Base-by-base conservation (phyloP, 257 asterid genomes). In the Solanum appendiculatum region DNA sequence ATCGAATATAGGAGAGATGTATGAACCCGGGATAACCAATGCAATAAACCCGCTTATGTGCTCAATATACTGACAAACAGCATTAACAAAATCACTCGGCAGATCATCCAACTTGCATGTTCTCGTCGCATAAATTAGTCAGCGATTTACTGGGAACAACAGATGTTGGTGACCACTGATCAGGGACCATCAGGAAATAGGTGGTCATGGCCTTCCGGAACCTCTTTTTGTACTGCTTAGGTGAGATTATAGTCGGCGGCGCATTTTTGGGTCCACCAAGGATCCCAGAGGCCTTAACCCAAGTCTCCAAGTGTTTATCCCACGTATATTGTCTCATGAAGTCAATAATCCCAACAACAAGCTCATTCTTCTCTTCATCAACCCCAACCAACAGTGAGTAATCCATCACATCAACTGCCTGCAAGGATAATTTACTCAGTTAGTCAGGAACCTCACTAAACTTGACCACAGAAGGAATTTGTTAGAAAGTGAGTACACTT, bases 261-360 rank as follows among this genome's bases (percentile, higher is more conserved):
- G 95, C 91, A 74, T 95, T 95, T 88, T 92, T 97, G 84, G 96
- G 95, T 16, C 99, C 99, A 15, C 99, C 99, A 39, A 97, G 99
- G 83, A 97, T 95, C 39, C 99, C 98, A 0, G 98, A 90, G 39
- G 99, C 94, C 91, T 97, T 96, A 25, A 96, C 98, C 99, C 99
- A 97, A 3, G 98, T 95, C 85, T 95, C 99, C 9, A 96, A 93
- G 91, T 97, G 99, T 91, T 97, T 97, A 92, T 97, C 99, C 99
- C 99, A 95, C 8, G 99, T 97, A 85, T 97, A 95, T 86, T 97
- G 99, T 89, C 99, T 94, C 99, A 96, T 95, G 92, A 96, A 97
- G 91, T 97, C 99, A 6, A 97, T 97, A 58, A 96, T 95, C 75
- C 99, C 99, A 73, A 97, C 95, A 72, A 96, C 99, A 27, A 97